These are phyloP conservation scores for Phytopythium kandeliae DNA, from an alignment of 352 stramenopile genomes.

Conservation along the genomic window DNA sequence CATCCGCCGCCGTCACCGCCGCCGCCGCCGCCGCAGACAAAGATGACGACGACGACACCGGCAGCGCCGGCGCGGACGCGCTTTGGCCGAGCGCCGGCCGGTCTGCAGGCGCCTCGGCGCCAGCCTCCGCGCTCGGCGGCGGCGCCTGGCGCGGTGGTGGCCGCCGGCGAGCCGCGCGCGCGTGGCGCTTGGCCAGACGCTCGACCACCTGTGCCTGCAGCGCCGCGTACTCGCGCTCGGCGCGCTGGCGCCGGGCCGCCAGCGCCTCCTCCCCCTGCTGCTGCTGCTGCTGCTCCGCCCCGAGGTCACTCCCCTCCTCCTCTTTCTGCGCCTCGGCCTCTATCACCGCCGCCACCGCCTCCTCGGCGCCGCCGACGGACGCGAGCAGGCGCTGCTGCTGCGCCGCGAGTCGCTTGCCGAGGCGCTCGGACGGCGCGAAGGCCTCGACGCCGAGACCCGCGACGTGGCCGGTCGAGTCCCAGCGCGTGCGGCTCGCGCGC, in stretches of 20 bases:
- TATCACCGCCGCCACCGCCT: too few relatives aligned
- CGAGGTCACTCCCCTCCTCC: constrained; percentile 3
- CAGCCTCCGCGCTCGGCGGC: too few relatives aligned
- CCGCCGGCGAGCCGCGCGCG: too few relatives aligned
- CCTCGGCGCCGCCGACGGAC: not conserved
- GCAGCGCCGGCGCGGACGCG: not conserved
- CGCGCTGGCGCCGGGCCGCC: constrained; percentile 6
- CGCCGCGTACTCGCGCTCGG: constrained; percentile 15
- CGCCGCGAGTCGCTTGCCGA: constrained; percentile 20
- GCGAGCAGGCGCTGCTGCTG: constrained; percentile 10
- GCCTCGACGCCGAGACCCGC: not conserved
- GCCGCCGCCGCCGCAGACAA: not conserved
- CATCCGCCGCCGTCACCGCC: too few relatives aligned
- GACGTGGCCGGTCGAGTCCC: constrained; percentile 43
- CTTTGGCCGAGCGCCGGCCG: not conserved
- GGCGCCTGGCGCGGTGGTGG: too few relatives aligned
- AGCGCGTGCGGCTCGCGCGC: constrained; percentile 27
- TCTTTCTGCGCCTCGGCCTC: too few relatives aligned
- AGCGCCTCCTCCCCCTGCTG: constrained; percentile 1
- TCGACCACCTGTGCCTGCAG: constrained; percentile 19
- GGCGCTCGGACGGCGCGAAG: constrained; percentile 6
- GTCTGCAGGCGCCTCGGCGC: not conserved
- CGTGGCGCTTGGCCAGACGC: constrained; percentile 9
- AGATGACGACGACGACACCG: too few relatives aligned
- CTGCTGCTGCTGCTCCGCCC: constrained; percentile 3